These are phyloP conservation scores for Clarireedia paspali DNA, from an alignment of 2,329 filamentous ascomycete genomes.

Conservation along the genomic window DNA sequence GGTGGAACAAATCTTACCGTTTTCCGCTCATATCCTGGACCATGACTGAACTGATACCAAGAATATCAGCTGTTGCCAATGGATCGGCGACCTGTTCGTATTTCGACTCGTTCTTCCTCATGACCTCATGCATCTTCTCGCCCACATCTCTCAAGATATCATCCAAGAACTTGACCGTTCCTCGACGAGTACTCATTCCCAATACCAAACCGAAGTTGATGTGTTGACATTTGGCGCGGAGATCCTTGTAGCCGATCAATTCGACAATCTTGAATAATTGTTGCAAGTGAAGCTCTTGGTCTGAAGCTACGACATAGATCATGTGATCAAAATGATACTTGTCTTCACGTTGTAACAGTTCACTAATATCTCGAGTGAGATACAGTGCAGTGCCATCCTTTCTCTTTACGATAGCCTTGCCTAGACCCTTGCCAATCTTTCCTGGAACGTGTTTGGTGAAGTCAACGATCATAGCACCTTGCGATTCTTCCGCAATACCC, in stretches of 20 bases:
- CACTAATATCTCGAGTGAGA: constrained; percentile 70
- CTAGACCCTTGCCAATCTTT: constrained; percentile 61
- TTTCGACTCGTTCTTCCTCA: constrained; percentile 84
- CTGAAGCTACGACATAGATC: constrained; percentile 70
- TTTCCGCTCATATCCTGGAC: constrained; percentile 97
- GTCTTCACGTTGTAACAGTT: constrained; percentile 58
- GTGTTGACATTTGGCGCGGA: constrained; percentile 61
- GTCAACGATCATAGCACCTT: constrained; percentile 67
- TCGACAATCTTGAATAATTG: constrained; percentile 73
- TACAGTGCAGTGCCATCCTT: constrained; percentile 70
- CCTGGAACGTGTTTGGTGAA: constrained; percentile 60
- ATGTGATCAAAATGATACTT: constrained; percentile 67
- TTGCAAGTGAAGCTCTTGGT: constrained; percentile 65
- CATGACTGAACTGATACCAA: constrained; percentile 94
- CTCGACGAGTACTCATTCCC: constrained; percentile 63
- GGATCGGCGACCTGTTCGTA: constrained; percentile 86
- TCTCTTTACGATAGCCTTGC: constrained; percentile 64
- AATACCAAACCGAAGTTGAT: constrained; percentile 69
- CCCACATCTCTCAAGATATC: constrained; percentile 72
- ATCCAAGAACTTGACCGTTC: constrained; percentile 65
- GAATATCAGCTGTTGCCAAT: constrained; percentile 70
- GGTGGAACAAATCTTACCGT: constrained; percentile 44
- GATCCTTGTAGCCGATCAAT: constrained; percentile 60
- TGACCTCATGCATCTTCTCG: constrained; percentile 97
- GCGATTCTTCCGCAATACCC: constrained; percentile 58